Evolutionary conservation across 495 filamentous ascomycete genomes (phyloP), one percentile per base, ranked within the genome.

Genomic region (Margaritispora aquatica): DNA sequence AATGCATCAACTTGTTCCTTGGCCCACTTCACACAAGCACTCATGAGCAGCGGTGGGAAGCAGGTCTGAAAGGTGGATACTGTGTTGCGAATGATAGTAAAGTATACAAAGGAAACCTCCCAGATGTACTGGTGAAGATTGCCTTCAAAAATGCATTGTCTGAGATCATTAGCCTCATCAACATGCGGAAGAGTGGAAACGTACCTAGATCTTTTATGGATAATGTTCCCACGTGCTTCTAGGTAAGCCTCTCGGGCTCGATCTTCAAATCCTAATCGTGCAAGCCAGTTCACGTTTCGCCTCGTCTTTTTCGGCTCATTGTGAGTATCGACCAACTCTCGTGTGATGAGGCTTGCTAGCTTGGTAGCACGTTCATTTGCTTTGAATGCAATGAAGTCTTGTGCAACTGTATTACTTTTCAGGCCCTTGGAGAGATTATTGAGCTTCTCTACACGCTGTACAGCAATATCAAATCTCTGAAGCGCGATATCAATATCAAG

Each of bases 31-130:
- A 99, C 92, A 64, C 90, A 92, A 2, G 92, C 90, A 63, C 89
- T 94, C 76, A 89, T 91, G 80, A 94, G 88, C 21, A 83, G 73
- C 21, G 87, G 78, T 2, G 92, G 88, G 69, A 97, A 99, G 68
- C 91, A 96, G 60, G 84, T 79, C 68, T 96, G 89, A 69, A 92
- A 97, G 65, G 88, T 89, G 67, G 78, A 81, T 60, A 96, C 84
- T 5, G 93, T 96, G 70, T 96, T 96, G 54, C 85, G 84, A 70
- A 97, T 95, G 62, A 96, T 81, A 26, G 85, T 88, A 77, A 99
- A 99, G 71, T 96, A 96, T 53, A 97, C 92, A 61, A 88, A 96
- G 2, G 94, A 93, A n/a, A 99, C 80, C 69, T 96, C 88, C 75
- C 88, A 96, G 66, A 97, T 92, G 72, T 99, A 97, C 9, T 89